These are phyloP conservation scores for Protostelium mycophagum DNA, from an alignment of 78 protist species.

Conservation along the genomic window DNA sequence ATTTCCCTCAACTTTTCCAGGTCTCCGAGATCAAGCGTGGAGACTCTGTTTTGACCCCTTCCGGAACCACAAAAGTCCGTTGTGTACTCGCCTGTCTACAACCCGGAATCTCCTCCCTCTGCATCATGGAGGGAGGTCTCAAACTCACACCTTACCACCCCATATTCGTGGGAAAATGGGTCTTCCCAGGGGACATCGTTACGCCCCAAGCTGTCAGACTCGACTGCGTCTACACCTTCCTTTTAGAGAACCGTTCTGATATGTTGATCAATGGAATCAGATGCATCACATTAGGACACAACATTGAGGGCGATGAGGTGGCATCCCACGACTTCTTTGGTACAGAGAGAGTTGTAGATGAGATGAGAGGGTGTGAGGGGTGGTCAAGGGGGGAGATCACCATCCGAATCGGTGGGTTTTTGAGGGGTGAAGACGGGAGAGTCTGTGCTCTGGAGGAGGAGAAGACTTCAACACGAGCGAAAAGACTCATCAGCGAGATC, in stretches of 20 bases:
- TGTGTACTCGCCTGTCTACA: slow-evolving; percentile 18
- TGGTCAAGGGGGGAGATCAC: neutral
- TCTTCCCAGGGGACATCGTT: slow-evolving; percentile 34
- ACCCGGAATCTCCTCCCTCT: neutral
- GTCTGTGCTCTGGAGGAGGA: neutral
- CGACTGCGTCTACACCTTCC: slow-evolving; percentile 48
- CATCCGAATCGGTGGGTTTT: neutral
- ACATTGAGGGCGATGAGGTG: slow-evolving; percentile 18
- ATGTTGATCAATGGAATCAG: slow-evolving; percentile 19
- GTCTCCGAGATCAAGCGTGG: slow-evolving; percentile 11
- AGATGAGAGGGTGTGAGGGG: neutral
- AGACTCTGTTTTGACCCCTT: slow-evolving; percentile 12
- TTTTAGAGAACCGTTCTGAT: slow-evolving; percentile 12
- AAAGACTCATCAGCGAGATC: too few species aligned
- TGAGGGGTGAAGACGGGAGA: neutral
- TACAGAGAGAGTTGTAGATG: slow-evolving; percentile 16
- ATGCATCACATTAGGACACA: slow-evolving; percentile 50
- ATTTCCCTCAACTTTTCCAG: neutral
- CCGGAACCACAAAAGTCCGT: slow-evolving; percentile 20
- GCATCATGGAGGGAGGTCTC: slow-evolving; percentile 48
- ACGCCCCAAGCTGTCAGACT: neutral
- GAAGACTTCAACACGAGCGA: too few species aligned
- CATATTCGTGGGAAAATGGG: slow-evolving; percentile 34
- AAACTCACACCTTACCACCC: slow-evolving; percentile 69
- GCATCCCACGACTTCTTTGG: slow-evolving; percentile 36